Conservation (phyloP, 2,329 filamentous ascomycete species). For the Coniochaeta ligniaria region DNA sequence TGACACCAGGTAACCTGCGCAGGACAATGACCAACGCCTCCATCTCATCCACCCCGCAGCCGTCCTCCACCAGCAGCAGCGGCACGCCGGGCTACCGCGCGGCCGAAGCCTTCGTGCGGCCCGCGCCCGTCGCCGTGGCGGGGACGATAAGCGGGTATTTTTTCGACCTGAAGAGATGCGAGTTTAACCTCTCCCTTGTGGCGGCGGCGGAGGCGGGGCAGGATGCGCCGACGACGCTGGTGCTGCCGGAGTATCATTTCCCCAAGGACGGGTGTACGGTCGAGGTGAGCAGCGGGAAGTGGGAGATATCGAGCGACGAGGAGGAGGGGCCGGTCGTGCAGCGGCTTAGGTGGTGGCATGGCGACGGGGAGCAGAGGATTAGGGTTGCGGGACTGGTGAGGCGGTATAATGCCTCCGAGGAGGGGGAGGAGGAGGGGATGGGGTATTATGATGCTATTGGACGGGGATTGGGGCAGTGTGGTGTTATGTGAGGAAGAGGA, state of each 20-base stretch:
- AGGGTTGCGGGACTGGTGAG: conserved; percentile 68
- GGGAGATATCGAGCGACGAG: conserved; percentile 73
- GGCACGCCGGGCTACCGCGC: conserved; percentile 71
- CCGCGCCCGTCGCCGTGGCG: conserved; percentile 67
- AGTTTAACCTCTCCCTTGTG: conserved; percentile 65
- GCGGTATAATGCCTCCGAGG: conserved; percentile 48
- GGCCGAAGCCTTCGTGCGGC: conserved; percentile 87
- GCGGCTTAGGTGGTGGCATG: conserved; percentile 85
- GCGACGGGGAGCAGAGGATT: conserved; percentile 73
- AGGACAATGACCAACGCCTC: conserved; percentile 61
- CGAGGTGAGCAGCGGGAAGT: conserved; percentile 77
- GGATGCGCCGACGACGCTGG: conserved; percentile 70
- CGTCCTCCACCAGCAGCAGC: too few species aligned
- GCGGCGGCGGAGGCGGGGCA: conserved; percentile 44
- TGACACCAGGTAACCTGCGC: conserved; percentile 72
- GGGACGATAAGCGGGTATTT: conserved; percentile 65
- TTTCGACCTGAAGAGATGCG: conserved; percentile 76
- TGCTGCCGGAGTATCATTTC: conserved; percentile 88
- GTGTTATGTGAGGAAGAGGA: conserved; percentile 37
- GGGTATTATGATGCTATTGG: conserved; percentile 70
- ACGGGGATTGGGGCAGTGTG: conserved; percentile 41
- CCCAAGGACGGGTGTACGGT: conserved; percentile 66
- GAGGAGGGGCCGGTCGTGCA: conserved; percentile 64
- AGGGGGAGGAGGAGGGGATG: conserved; percentile 61
- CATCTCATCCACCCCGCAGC: conserved; percentile 48